Percentiles rank a stretch among this genome's conserved stretches.
Evolutionary conservation across 2,329 filamentous ascomycete genomes (phyloP).

Genomic region (Penicillium oxalicum): DNA sequence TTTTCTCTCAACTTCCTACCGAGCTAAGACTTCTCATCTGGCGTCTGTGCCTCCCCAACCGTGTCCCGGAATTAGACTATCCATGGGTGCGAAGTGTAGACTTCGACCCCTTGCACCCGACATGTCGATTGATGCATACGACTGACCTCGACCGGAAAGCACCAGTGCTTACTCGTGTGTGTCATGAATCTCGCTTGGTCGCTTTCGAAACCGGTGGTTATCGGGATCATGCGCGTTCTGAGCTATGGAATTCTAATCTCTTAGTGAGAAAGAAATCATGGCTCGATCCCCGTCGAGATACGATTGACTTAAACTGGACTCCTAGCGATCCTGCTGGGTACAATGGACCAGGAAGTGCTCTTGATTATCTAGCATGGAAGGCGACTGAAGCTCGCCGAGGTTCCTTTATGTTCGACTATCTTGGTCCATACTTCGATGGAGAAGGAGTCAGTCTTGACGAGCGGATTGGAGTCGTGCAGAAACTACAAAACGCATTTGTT

Average conservation of each 20-base stretch:
- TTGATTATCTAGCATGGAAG: background rate
- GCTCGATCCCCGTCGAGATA: background rate
- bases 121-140: background rate
- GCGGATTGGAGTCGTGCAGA: background rate
- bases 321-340: background rate
- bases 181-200: background rate
- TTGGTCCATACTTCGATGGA: background rate
- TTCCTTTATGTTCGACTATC: slow-evolving; percentile 2
- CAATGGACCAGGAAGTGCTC: background rate
- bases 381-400: background rate
- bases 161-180: background rate
- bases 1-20: background rate
- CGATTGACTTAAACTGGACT: background rate
- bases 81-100: background rate
- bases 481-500: background rate
- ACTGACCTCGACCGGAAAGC: background rate
- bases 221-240: background rate
- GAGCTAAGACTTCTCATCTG: slow-evolving; percentile 1
- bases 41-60: background rate
- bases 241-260: background rate
- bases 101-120: background rate
- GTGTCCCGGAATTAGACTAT: slow-evolving; percentile 1
- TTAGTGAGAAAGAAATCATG: background rate
- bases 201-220: background rate
- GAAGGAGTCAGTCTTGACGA: background rate